Evolutionary conservation across 306 rosid species (phyloP), one percentile per base, ranked within the genome.

Genomic region (Cajanus cajan): DNA sequence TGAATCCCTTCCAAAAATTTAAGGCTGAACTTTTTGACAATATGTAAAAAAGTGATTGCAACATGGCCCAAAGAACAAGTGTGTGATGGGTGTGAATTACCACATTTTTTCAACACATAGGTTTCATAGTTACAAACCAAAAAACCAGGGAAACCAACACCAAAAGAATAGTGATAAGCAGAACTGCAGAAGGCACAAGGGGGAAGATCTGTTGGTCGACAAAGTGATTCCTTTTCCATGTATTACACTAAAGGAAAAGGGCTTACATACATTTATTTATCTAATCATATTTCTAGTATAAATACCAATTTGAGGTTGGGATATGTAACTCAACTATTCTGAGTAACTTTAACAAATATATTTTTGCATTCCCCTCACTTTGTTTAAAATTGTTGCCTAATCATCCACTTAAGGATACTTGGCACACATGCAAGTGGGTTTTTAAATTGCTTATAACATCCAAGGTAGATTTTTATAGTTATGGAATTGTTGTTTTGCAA

Each of bases 21-120:
- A 90, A 83, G 92, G 92, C 64, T 85, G 89, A 70, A 76, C 89
- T 68, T 58, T 76, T 88, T 87, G 84, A 48, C 73, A 80, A 48
- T 48, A 28, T 16, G 15, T 41, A 19, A 28, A 36, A 39, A 24
- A 2, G 15, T 4, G 16, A 50, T 41, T 34, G 16, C 31, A 58
- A 21, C 31, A 25, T 43, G 43, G 8, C 47, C 25, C 22, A 36
- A 39, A 54, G 2, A 33, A 28, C 31, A 3, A 5, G 34, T 28
- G 34, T 0, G 36, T 22, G 25, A 19, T 25, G 36, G 58, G 45
- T 31, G 55, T 70, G 63, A 51, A 70, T 22, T 8, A 62, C 50
- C 59, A 63, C 39, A 77, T 40, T 62, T 55, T 47, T 71, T 39
- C 40, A 78, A 22, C 40, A 54, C 11, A 47, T 15, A 22, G 37